Evolutionary conservation across 768 basidiomycete species (phyloP), one percentile per base, ranked within the genome.

Genomic region (button mushroom (Agaricus bisporus)): DNA sequence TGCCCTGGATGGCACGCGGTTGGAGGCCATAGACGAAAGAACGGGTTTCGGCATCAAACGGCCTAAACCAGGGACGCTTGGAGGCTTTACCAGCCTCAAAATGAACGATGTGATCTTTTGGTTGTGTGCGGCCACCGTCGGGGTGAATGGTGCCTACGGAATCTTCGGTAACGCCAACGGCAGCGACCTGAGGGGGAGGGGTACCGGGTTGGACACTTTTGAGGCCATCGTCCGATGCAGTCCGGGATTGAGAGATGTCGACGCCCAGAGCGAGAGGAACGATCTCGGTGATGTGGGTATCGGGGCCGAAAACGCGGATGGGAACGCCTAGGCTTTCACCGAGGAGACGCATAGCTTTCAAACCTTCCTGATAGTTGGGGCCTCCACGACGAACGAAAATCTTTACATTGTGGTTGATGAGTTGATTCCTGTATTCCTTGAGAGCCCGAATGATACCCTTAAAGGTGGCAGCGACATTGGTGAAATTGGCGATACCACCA

Each of bases 401-500:
- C 72, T 85, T 86, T 72, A 98, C 95, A 52, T 83, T 73, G 73
- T 92, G 86, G 46, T 77, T 74, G 64, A 91, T 87, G 59, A 98
- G 81, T 50, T 83, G 85, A 41, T 79, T 73, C 77, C 93, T 93
- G 82, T 80, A 93, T 71, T 94, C 89, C 77, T 95, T 88, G 60
- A 99, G 80, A 15, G 97, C 95, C 42, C 85, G 89, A 71, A 99
- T 99, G 79, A 98, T 99, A 58, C 95, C 95, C 80, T 98, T 98
- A 88, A 99, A 99, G 56, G 95, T 98, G 9, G 95, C 88, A 32
- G 95, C 97, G 61, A 98, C 95, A 68, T 99, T 98, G 68, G 94
- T 98, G 76, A 99, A 99, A 83, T 99, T 99, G 76, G 97, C 97
- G 58, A 97, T 97, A 75, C 95, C 95, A 73, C 97, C 97, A 71